These are phyloP conservation scores for Passalora sequoiae DNA, from an alignment of 2,329 filamentous ascomycete species.

Conservation along the genomic window DNA sequence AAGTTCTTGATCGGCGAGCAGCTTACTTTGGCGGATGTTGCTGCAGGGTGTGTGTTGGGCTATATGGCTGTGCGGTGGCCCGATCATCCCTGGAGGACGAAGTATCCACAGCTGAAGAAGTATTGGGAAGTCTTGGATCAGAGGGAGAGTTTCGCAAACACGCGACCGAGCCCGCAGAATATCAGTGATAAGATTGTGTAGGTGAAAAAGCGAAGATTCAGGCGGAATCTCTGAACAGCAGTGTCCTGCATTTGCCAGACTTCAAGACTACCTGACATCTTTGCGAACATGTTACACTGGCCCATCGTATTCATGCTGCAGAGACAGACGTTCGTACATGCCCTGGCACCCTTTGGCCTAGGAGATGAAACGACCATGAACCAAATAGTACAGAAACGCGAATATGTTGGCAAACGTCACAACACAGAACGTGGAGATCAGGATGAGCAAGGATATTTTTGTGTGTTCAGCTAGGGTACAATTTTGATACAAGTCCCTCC, in stretches of 20 bases:
- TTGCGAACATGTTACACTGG: conserved; percentile 22
- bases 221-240: no score
- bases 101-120: conserved; percentile 37
- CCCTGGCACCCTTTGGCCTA: no score
- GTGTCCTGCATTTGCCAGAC: no score
- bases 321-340: no score
- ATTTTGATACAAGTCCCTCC: no score
- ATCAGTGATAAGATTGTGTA: conserved; percentile 36
- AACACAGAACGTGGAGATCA: no score
- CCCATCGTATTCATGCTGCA: conserved; percentile 23
- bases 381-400: no score
- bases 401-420: no score
- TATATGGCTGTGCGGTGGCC: conserved; percentile 33
- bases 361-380: no score
- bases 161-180: conserved; percentile 31
- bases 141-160: conserved; percentile 38
- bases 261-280: conserved; percentile 13
- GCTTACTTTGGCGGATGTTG: conserved; percentile 36
- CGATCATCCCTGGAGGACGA: conserved; percentile 32
- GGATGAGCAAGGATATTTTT: no score
- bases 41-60: conserved; percentile 32
- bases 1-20: conserved; percentile 31
- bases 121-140: conserved; percentile 44
- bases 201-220: no score
- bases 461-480: no score